A percentile compares a stretch with the other conserved stretches of the same genome.
Conservation (phyloP, 768 basidiomycete species). For the Daedaleopsis nitida region DNA sequence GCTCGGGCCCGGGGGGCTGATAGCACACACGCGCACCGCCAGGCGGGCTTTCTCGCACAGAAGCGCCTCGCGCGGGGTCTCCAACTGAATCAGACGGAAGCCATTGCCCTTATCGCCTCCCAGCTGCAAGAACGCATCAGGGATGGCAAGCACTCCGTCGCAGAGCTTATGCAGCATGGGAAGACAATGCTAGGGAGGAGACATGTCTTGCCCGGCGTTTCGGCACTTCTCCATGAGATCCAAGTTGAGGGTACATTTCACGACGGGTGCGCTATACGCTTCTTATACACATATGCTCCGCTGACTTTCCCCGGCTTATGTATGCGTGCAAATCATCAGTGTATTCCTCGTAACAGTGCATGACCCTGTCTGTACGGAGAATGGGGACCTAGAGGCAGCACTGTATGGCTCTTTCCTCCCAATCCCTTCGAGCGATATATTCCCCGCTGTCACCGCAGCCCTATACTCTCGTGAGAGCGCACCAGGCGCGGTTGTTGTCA, state of each 20-base stretch:
- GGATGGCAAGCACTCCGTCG: slow-evolving; percentile 84
- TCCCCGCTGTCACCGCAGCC: slow-evolving; percentile 55
- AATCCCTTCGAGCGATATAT: slow-evolving; percentile 62
- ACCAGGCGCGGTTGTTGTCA: slow-evolving; percentile 78
- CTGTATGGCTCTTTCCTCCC: slow-evolving; percentile 96
- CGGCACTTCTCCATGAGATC: slow-evolving; percentile 76
- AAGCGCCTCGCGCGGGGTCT: slow-evolving; percentile 94
- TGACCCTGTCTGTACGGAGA: slow-evolving; percentile 86
- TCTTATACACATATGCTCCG: background rate
- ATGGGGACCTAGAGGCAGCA: slow-evolving; percentile 77
- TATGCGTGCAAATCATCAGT: slow-evolving; percentile 34
- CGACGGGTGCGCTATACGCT: slow-evolving; percentile 61
- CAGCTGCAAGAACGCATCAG: slow-evolving; percentile 93
- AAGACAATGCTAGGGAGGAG: slow-evolving; percentile 84
- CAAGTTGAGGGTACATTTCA: slow-evolving; percentile 93
- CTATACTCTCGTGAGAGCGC: slow-evolving; percentile 55
- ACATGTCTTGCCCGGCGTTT: slow-evolving; percentile 86
- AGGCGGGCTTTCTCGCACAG: slow-evolving; percentile 91
- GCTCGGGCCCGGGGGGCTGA: background rate
- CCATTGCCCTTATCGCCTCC: slow-evolving; percentile 86
- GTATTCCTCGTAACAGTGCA: slow-evolving; percentile 98
- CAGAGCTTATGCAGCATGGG: slow-evolving; percentile 92
- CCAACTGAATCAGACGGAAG: slow-evolving; percentile 84
- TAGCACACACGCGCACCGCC: background rate
- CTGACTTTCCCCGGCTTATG: background rate